Evolutionary conservation across 768 basidiomycete genomes (phyloP).

Genomic region (Rhodotorula babjevae): DNA sequence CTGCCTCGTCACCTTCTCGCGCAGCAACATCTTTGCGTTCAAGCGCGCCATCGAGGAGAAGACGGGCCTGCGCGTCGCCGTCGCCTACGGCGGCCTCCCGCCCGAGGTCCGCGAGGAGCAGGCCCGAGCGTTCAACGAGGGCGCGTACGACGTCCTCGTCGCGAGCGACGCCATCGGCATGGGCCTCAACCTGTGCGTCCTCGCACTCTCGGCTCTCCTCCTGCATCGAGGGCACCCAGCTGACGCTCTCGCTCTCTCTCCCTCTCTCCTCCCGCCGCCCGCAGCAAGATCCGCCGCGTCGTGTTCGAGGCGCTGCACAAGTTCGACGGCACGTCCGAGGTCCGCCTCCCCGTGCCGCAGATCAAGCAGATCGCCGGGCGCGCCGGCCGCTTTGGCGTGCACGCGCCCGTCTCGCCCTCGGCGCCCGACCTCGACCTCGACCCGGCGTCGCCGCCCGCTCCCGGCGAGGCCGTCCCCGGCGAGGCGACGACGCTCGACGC

Average conservation of each 20-base stretch:
- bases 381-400: conserved; percentile 80
- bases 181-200: conserved; percentile 89
- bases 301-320: conserved; percentile 70
- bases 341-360: conserved; percentile 62
- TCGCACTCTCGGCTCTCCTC: neutral
- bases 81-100: conserved; percentile 86
- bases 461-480: conserved; percentile 51
- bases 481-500: conserved; percentile 66
- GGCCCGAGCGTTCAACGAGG: conserved; percentile 82
- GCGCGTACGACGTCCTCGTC: conserved; percentile 81
- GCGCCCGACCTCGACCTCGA: conserved; percentile 38
- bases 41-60: conserved; percentile 66
- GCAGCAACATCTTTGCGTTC: conserved; percentile 67
- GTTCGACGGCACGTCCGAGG: conserved; percentile 54
- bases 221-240: too few species aligned
- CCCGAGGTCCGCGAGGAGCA: conserved; percentile 89
- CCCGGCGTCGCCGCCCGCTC: neutral
- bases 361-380: conserved; percentile 93
- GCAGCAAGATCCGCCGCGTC: conserved; percentile 83
- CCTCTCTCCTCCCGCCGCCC: conserved; percentile 4
- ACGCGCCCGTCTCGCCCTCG: conserved; percentile 45
- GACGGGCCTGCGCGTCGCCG: conserved; percentile 76
- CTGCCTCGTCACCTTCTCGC: conserved; percentile 80
- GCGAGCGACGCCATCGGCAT: conserved; percentile 95
- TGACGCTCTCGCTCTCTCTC: too few species aligned